These are phyloP conservation scores for Salix brachista DNA, from an alignment of 345 rosid species.

Conservation along the genomic window DNA sequence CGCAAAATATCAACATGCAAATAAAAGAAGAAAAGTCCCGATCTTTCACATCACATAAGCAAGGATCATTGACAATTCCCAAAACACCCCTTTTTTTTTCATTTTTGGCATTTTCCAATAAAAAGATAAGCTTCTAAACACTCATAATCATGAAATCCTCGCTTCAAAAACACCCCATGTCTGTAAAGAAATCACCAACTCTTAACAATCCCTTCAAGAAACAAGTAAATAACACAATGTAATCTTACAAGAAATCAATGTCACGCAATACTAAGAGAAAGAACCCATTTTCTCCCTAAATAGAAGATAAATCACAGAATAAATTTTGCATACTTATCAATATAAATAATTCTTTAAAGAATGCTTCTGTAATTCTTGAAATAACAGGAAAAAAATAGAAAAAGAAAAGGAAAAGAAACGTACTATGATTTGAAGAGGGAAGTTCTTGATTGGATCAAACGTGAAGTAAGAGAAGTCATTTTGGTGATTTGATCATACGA, in stretches of 20 bases:
- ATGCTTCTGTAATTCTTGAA: background rate
- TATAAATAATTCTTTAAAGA: background rate
- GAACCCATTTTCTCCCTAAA: background rate
- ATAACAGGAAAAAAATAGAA: background rate
- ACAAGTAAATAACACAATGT: background rate
- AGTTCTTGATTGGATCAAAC: slow-evolving; percentile 37
- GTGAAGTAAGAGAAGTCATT: slow-evolving; percentile 42
- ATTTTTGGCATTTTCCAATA: background rate
- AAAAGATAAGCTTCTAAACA: background rate
- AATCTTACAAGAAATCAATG: background rate
- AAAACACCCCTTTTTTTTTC: background rate
- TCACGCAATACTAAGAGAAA: background rate
- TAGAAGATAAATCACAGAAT: background rate
- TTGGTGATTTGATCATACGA: background rate
- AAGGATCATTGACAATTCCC: background rate
- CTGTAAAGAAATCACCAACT: no score
- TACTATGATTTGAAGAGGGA: slow-evolving; percentile 34
- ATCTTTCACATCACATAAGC: background rate
- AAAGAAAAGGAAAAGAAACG: background rate
- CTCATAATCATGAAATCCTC: background rate
- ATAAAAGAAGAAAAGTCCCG: background rate
- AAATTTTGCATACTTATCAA: background rate
- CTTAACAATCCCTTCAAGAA: background rate
- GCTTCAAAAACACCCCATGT: no score
- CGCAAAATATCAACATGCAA: background rate